A percentile compares a stretch with the other conserved stretches of the same genome.
Evolutionary conservation across 176 grass and related monocot genomes (phyloP).

Genomic region (Triticum monococcum): DNA sequence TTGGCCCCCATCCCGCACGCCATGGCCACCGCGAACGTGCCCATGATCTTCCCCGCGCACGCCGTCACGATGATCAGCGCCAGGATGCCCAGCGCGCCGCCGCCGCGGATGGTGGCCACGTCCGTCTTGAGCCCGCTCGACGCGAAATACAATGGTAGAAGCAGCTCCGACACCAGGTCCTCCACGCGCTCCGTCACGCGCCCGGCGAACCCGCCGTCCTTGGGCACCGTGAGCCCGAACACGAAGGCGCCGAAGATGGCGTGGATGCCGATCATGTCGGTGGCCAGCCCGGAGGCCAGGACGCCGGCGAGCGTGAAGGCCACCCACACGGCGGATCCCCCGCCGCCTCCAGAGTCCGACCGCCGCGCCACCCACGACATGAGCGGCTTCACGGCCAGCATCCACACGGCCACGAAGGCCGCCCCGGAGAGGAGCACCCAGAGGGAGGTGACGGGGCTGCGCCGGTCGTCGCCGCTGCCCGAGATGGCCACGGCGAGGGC

Average conservation of each 20-base stretch:
- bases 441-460: slow-evolving; percentile 47
- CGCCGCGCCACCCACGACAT: slow-evolving; percentile 69
- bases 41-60: slow-evolving; percentile 54
- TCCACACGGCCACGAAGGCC: slow-evolving; percentile 49
- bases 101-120: slow-evolving; percentile 61
- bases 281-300: slow-evolving; percentile 53
- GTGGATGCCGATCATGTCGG: slow-evolving; percentile 87
- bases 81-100: slow-evolving; percentile 57
- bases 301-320: slow-evolving; percentile 53
- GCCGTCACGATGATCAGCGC: slow-evolving; percentile 57
- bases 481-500: slow-evolving; percentile 72
- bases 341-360: slow-evolving; percentile 30
- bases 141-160: slow-evolving; percentile 76
- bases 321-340: slow-evolving; percentile 41
- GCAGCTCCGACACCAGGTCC: slow-evolving; percentile 72
- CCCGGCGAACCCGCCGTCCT: slow-evolving; percentile 62
- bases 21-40: slow-evolving; percentile 62
- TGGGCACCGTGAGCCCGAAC: slow-evolving; percentile 73
- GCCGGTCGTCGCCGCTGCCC: slow-evolving; percentile 3
- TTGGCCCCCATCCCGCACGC: slow-evolving; percentile 56
- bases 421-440: slow-evolving; percentile 72
- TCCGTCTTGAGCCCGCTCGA: slow-evolving; percentile 87
- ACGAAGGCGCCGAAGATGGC: slow-evolving; percentile 89
- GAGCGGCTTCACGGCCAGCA: slow-evolving; percentile 45
- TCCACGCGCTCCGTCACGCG: slow-evolving; percentile 67